These are phyloP conservation scores for Penicillium griseofulvum DNA, from an alignment of 2,329 filamentous ascomycete species.

Conservation along the genomic window DNA sequence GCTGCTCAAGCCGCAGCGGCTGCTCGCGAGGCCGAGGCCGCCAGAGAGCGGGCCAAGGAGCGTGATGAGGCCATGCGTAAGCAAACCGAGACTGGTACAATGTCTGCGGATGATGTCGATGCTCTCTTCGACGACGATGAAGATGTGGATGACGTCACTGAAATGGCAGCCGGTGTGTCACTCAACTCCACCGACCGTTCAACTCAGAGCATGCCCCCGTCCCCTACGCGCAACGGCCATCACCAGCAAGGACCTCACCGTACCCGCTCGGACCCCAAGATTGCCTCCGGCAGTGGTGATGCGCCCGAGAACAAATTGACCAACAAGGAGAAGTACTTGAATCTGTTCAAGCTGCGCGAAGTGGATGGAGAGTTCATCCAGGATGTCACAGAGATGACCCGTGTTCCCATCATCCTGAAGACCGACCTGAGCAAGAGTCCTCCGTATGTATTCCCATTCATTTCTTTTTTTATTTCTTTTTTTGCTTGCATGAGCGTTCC, in stretches of 20 bases:
- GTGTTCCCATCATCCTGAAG: constrained; percentile 96
- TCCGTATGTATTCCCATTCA: constrained; percentile 68
- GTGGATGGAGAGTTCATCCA: constrained; percentile 96
- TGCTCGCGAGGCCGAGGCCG: constrained; percentile 76
- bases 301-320: constrained; percentile 74
- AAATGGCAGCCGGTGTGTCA: constrained; percentile 87
- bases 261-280: constrained; percentile 91
- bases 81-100: constrained; percentile 91
- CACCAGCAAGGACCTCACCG: constrained; percentile 71
- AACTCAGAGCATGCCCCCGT: constrained; percentile 92
- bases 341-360: constrained; percentile 83
- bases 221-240: constrained; percentile 73
- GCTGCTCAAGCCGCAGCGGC: constrained; percentile 72
- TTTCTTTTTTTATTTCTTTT: background rate
- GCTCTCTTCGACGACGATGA: constrained; percentile 95
- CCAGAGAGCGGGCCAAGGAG: constrained; percentile 77
- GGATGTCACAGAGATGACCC: constrained; percentile 95
- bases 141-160: constrained; percentile 82
- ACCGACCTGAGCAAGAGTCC: constrained; percentile 98
- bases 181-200: constrained; percentile 72
- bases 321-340: constrained; percentile 95
- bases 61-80: constrained; percentile 87
- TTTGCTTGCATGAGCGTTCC: background rate
- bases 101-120: constrained; percentile 88
- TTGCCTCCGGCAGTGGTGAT: constrained; percentile 65